Evolutionary conservation across 106 monocot species (phyloP).

Genomic region (Acorus gramineus): DNA sequence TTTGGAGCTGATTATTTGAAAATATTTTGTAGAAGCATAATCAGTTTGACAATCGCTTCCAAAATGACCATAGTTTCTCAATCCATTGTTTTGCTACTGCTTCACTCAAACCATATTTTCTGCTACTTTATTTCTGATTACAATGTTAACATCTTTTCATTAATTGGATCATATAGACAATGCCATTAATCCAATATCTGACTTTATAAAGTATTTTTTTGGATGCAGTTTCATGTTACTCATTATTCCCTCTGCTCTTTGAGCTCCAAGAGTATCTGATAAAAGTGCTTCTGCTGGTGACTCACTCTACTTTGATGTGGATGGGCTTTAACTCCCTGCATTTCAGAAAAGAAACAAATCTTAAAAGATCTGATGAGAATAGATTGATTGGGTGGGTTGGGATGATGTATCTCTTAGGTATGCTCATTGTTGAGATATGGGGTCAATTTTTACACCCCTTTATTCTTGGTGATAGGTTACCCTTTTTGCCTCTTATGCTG

Average conservation of each 20-base stretch:
- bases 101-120: too few species aligned
- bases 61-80: too few species aligned
- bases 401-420: conserved; percentile 42
- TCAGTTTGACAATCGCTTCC: too few species aligned
- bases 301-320: conserved; percentile 46
- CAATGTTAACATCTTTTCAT: background rate
- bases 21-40: too few species aligned
- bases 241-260: conserved; percentile 84
- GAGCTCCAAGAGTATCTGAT: conserved; percentile 77
- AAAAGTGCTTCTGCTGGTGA: conserved; percentile 53
- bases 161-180: background rate
- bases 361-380: background rate
- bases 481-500: conserved; percentile 85
- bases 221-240: conserved; percentile 90
- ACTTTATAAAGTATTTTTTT: background rate
- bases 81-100: too few species aligned
- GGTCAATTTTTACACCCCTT: conserved; percentile 57
- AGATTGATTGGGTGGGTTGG: conserved; percentile 34
- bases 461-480: conserved; percentile 50
- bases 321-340: conserved; percentile 32
- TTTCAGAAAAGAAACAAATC: conserved; percentile 16
- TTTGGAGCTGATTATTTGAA: too few species aligned
- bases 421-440: conserved; percentile 60
- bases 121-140: background rate
- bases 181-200: background rate